Evolutionary conservation across 495 filamentous ascomycete species (phyloP).

Genomic region (Penicillium soppii): DNA sequence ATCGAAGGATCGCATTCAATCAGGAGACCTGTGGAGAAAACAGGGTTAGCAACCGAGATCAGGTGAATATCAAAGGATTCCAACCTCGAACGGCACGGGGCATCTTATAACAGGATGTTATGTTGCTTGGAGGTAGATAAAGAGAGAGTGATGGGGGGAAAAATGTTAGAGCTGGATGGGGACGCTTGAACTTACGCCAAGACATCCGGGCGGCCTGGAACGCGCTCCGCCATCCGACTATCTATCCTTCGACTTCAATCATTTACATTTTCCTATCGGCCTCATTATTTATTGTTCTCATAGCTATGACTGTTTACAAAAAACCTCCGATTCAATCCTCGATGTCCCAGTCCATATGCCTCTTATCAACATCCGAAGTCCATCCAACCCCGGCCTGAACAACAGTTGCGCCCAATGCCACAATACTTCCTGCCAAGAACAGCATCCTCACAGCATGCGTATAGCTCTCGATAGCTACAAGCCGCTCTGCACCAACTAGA

Average conservation of each 20-base stretch:
- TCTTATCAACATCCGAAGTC: constrained; percentile 28
- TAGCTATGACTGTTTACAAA: neutral
- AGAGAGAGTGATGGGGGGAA: neutral
- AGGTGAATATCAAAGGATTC: neutral
- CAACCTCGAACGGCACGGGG: constrained; percentile 50
- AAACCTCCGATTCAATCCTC: neutral
- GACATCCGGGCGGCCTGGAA: constrained; percentile 11
- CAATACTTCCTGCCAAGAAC: constrained; percentile 54
- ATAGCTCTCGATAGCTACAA: constrained; percentile 64
- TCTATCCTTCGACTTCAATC: neutral
- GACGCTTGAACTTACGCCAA: constrained; percentile 13
- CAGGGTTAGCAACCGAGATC: neutral
- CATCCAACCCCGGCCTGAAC: constrained; percentile 72
- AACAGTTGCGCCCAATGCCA: constrained; percentile 53
- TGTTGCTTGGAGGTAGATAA: neutral
- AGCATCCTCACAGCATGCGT: constrained; percentile 55
- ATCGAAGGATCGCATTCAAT: constrained; percentile 78
- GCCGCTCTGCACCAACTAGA: constrained; percentile 52
- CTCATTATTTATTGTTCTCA: too few species aligned
- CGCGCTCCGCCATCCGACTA: neutral
- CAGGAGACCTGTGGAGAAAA: constrained; percentile 55
- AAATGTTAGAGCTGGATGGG: too few species aligned
- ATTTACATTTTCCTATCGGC: neutral
- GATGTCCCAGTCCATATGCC: neutral
- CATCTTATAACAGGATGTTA: constrained; percentile 27